phyloP scores from a whole-genome alignment of 805 yeast genomes.

The Pichia kluyveri region DNA sequence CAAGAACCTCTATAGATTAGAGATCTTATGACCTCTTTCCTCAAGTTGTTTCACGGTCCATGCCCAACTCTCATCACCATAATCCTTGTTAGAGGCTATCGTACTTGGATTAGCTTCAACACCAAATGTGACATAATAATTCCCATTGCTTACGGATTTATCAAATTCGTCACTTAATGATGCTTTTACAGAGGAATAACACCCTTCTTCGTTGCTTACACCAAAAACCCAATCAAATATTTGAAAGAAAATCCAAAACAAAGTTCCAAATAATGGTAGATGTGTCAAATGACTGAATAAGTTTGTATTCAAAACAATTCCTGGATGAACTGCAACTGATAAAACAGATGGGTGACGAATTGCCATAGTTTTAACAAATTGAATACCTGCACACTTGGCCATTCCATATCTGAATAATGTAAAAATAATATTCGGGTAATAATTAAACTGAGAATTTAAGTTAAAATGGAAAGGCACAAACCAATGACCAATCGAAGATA shows the following conservation, averaged over 20 bases:
- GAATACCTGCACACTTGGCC: conserved; percentile 74
- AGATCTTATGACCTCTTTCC: conserved; percentile 36
- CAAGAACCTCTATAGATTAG: not conserved
- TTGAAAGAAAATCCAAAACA: conserved; percentile 66
- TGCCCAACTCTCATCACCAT: conserved; percentile 65
- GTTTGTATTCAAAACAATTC: conserved; percentile 77
- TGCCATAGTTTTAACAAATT: conserved; percentile 56
- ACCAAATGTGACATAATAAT: conserved; percentile 58
- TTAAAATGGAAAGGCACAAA: conserved; percentile 40
- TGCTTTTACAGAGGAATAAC: conserved; percentile 54
- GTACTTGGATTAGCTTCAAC: conserved; percentile 44
- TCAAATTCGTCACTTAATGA: conserved; percentile 46
- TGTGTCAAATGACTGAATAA: conserved; percentile 70
- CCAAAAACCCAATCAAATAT: conserved; percentile 63
- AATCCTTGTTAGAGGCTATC: conserved; percentile 48
- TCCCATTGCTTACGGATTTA: conserved; percentile 54
- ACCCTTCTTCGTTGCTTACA: conserved; percentile 62
- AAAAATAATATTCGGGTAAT: conserved; percentile 56
- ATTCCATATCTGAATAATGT: conserved; percentile 72
- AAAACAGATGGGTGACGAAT: conserved; percentile 56
- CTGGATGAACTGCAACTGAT: conserved; percentile 70
- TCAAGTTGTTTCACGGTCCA: conserved; percentile 63
- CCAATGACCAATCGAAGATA: conserved; percentile 60
- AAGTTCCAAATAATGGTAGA: conserved; percentile 65
- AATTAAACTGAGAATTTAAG: conserved; percentile 41